phyloP scores from a whole-genome alignment of 1,284 basidiomycete genomes.

The Apiotrichum gracile region DNA sequence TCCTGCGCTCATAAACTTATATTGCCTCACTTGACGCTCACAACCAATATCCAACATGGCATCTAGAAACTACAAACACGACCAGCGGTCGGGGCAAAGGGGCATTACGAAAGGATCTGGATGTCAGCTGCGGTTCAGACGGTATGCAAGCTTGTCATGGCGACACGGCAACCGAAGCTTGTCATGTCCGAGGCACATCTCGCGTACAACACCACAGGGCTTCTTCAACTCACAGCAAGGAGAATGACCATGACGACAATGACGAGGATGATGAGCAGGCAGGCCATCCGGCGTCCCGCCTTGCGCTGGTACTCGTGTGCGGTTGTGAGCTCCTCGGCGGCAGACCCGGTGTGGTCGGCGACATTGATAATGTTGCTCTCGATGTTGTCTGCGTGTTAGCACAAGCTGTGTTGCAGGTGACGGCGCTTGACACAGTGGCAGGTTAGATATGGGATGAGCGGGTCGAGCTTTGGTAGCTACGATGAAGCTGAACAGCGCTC shows the following conservation, averaged over 20 bases:
- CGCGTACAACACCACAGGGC: not conserved
- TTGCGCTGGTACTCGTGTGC: constrained; percentile 93
- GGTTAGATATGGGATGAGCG: too few relatives aligned
- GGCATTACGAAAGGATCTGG: constrained; percentile 21
- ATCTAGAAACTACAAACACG: not conserved
- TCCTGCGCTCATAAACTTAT: not conserved
- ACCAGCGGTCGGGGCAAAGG: not conserved
- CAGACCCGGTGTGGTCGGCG: constrained; percentile 73
- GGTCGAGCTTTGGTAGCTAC: too few relatives aligned
- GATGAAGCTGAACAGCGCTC: too few relatives aligned
- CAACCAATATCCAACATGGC: not conserved
- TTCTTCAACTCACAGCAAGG: constrained; percentile 65
- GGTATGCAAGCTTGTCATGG: not conserved
- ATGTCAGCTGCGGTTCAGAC: not conserved
- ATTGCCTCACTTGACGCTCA: too few relatives aligned
- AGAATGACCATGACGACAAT: constrained; percentile 86
- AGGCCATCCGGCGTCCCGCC: constrained; percentile 82
- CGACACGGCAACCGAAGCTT: not conserved
- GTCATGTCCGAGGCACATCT: too few relatives aligned
- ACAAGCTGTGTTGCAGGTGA: too few relatives aligned
- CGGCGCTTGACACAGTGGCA: too few relatives aligned
- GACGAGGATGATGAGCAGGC: constrained; percentile 79
- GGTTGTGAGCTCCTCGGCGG: constrained; percentile 78
- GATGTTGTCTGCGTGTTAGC: constrained; percentile 72
- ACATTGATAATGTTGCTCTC: constrained; percentile 89